Base-by-base conservation (phyloP, 768 basidiomycete species). In the Tephrocybe sp. region DNA sequence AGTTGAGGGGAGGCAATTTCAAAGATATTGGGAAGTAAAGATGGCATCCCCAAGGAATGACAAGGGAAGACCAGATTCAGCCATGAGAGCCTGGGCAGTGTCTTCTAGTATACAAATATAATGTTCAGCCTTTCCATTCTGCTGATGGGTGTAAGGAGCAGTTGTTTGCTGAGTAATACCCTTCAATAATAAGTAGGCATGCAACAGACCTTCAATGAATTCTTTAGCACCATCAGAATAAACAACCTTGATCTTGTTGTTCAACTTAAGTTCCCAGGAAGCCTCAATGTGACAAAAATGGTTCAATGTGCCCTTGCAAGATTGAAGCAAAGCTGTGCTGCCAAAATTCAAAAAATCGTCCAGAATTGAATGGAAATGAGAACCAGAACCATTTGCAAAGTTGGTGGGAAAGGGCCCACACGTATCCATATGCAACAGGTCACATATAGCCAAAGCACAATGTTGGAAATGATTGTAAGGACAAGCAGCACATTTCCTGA, bases 61-160 rank as follows among this genome's bases (percentile, higher is more conserved):
- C 15, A 54, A 23, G 26, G 65, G 62, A 3, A 67, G 51, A 2
- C 60, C 56, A 25, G 57, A 36, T 0, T 57, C 64, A 8, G 63
- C 65, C 5, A 70, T 45, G 3, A 69, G 45, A 0, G 62, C 44
- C 12, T 58, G 57, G 2, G 57, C 58, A 8, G 55, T 50, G 11
- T 65, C 65, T 21, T 66, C 56, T 1, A 70, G 51, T 0, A 63
- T 68, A 0, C 61, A 43, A 15, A 72, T 64, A 33, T 62, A 65
- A 0, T 60, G 53, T 38, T 73, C 67, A 4, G 56, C 62, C 32
- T 65, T 65, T 0, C 70, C 63, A 54, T 71, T 71, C 58, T 71
- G 67, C 5, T 62, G 58, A 39, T 71, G 68, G 0, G 66, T 60
- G 55, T 70, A 69, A 0, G 68, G 61, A 0, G 55, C 61, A 4